Percentiles rank a stretch among this genome's conserved stretches.
Evolutionary conservation across 257 asterid genomes (phyloP).

Genomic region (Linderniella brevidens): DNA sequence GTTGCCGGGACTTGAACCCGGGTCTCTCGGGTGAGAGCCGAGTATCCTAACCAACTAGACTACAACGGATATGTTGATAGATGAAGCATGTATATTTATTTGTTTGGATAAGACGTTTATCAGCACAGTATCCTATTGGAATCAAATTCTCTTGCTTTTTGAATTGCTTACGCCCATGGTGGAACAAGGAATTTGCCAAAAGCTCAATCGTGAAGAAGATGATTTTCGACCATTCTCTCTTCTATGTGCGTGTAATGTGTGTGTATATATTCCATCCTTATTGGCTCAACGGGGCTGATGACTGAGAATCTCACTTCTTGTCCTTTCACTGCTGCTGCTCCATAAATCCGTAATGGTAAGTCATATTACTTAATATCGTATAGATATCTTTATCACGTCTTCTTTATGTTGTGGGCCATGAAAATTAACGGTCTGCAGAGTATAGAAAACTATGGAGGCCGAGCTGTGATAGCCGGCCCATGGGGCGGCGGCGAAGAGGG

Average conservation of each 20-base stretch:
- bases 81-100: no score
- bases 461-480: slow-evolving; percentile 41
- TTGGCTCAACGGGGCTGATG: slow-evolving; percentile 1
- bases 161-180: slow-evolving; percentile 24
- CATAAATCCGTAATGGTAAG: no score
- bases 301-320: slow-evolving; percentile 2
- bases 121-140: slow-evolving; percentile 11
- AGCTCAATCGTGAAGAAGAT: slow-evolving; percentile 3
- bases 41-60: slow-evolving; percentile 98
- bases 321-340: no score
- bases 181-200: slow-evolving; percentile 27
- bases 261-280: slow-evolving; percentile 10
- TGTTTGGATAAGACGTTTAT: no score
- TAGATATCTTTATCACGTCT: background rate
- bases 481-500: slow-evolving; percentile 88
- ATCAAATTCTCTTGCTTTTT: slow-evolving; percentile 40
- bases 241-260: no score
- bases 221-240: background rate
- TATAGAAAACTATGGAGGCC: slow-evolving; percentile 22
- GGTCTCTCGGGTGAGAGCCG: slow-evolving; percentile 99
- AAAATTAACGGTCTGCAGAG: slow-evolving; percentile 28
- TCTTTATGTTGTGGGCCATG: background rate
- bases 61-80: slow-evolving; percentile 41
- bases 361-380: no score
- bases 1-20: slow-evolving; percentile 98